Conservation (phyloP, 176 grass and related monocot species). For the Cocos nucifera region DNA sequence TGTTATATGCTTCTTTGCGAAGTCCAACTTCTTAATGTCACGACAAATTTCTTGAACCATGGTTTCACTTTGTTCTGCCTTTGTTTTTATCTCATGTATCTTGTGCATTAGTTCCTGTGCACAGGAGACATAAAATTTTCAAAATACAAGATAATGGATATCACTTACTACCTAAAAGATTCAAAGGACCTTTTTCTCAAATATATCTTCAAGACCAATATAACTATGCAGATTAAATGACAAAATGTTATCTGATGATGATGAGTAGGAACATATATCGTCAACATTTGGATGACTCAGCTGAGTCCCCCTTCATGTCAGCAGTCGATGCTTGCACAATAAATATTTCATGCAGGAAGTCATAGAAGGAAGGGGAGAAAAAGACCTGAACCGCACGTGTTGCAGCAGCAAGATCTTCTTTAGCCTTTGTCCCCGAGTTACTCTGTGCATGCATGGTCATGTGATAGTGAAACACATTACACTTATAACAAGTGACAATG, state of each 20-base stretch:
- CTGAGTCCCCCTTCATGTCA: too few relatives aligned
- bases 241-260: too few relatives aligned
- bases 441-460: slow-evolving; percentile 48
- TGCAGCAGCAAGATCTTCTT: slow-evolving; percentile 96
- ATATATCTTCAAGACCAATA: not conserved
- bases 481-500: not conserved
- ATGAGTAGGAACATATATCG: too few relatives aligned
- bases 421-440: slow-evolving; percentile 95
- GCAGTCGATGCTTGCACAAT: not conserved
- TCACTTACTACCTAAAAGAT: not conserved
- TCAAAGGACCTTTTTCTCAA: not conserved
- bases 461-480: not conserved
- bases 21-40: slow-evolving; percentile 96
- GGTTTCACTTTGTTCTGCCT: slow-evolving; percentile 89
- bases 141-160: not conserved
- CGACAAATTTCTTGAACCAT: slow-evolving; percentile 99
- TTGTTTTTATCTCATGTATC: slow-evolving; percentile 95
- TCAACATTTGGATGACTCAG: too few relatives aligned
- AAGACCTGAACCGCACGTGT: slow-evolving; percentile 92
- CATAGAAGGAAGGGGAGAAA: not conserved
- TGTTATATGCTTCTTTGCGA: slow-evolving; percentile 93
- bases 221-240: too few relatives aligned
- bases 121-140: slow-evolving; percentile 4
- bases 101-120: slow-evolving; percentile 87
- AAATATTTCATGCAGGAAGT: not conserved